Base-by-base conservation (phyloP, 306 rosid species). In the Cucurbita argyrosperma region DNA sequence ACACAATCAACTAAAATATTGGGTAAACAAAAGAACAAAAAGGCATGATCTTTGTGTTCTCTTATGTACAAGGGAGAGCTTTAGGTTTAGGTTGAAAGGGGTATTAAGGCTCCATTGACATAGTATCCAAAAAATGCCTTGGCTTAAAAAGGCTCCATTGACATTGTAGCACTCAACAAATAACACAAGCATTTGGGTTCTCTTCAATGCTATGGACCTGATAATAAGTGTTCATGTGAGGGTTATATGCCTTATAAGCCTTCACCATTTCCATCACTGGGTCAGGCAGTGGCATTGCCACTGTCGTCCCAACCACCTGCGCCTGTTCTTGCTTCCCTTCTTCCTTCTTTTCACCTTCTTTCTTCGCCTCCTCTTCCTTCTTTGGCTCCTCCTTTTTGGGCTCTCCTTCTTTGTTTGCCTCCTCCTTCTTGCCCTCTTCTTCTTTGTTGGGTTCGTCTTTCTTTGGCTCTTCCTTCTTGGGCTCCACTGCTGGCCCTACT, bases 131-230 rank as follows among this genome's bases (percentile, higher is more conserved):
- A 52, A 72, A 52, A 72, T 37, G 62, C 49, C 49, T 26, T 26
- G 21, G 23, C 18, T 26, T 70, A 12, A 23, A 64, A 47, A 64
- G 72, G 52, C 60, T 37, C 30, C 71, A 18, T 65, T 10, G 67
- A 37, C 11, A 61, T 0, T 3, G 39, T 35, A 30, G 8, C 4
- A 30, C 23, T 86, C 42, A 88, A 50, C 72, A 84, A 84, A 89
- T 85, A 75, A 76, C 90, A 83, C 94, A 89, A 3, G 83, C 85
- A 83, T 82, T 89, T 47, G 94, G 94, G 47, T 86, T 86, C 87
- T 89, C 94, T 77, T 89, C 94, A 60, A 86, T 81, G 85, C 89
- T 86, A 12, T 85, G 94, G 46, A 71, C 87, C 73, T 82, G 77
- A 79, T 82, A 84, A 10, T 86, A 77, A 60, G 83, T 46, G 62